phyloP scores from a whole-genome alignment of 306 rosid species.

The Acacia acuminata region DNA sequence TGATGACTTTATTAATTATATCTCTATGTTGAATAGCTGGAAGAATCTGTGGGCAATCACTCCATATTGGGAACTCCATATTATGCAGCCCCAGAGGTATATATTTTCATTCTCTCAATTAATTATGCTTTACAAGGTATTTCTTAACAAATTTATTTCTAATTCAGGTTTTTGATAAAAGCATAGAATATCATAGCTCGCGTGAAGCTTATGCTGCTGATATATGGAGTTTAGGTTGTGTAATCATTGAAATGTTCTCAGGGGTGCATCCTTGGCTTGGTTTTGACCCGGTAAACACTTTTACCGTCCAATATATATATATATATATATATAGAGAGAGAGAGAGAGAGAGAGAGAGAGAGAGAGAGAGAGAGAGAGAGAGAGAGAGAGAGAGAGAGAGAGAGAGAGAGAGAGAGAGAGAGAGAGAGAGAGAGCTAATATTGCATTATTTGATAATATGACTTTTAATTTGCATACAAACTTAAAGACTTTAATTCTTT shows the following conservation, averaged over 20 bases:
- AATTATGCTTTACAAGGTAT: neutral
- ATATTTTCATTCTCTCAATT: neutral
- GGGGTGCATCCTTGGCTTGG: neutral
- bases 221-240: neutral
- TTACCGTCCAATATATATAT: neutral
- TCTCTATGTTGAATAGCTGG: neutral
- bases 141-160: neutral
- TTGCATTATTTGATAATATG: neutral
- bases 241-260: neutral
- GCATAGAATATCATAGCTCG: neutral
- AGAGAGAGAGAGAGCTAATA: neutral
- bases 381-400: no score
- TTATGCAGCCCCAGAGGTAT: neutral
- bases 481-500: no score
- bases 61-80: neutral
- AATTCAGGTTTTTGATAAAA: neutral
- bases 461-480: neutral
- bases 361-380: no score
- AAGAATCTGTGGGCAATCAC: neutral
- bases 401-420: no score
- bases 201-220: neutral
- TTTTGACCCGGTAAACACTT: neutral
- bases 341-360: no score
- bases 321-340: no score
- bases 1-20: neutral